Conservation (phyloP, 257 asterid genomes). For the Cordia subcordata region DNA sequence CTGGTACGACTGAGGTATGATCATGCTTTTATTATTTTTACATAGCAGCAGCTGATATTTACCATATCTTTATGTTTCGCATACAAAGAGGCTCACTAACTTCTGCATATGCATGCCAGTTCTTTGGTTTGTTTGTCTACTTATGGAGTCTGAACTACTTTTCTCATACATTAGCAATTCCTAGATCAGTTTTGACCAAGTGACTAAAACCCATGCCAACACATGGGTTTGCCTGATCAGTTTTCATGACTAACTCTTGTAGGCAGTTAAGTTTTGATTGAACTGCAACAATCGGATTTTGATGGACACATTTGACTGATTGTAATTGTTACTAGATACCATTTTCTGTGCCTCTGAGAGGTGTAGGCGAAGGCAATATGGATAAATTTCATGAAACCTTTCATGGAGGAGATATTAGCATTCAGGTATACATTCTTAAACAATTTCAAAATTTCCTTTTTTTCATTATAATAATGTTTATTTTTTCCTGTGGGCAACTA, state of each 20-base stretch:
- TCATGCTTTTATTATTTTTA: neutral
- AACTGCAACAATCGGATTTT: neutral
- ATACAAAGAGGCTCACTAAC: too few species aligned
- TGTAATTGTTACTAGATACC: conserved; percentile 44
- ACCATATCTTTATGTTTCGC: neutral
- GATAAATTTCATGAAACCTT: conserved; percentile 74
- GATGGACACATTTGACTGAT: neutral
- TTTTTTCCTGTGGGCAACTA: conserved; percentile 1
- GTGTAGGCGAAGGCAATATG: conserved; percentile 38
- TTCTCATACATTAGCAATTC: neutral
- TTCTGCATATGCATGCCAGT: too few species aligned
- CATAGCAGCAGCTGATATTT: neutral
- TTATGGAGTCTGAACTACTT: neutral
- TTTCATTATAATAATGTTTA: neutral
- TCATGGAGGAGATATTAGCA: conserved; percentile 73
- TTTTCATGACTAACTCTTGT: neutral
- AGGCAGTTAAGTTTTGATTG: neutral
- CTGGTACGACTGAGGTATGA: conserved; percentile 72
- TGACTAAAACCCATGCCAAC: too few species aligned
- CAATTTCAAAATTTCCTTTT: neutral
- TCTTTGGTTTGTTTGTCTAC: too few species aligned
- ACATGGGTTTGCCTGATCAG: too few species aligned
- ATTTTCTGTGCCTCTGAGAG: conserved; percentile 62
- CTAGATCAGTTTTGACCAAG: too few species aligned
- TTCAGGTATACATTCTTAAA: conserved; percentile 49